Percentiles rank a stretch among this genome's conserved stretches.
Conservation (phyloP, 495 filamentous ascomycete genomes). For the Aspergillus affinis region DNA sequence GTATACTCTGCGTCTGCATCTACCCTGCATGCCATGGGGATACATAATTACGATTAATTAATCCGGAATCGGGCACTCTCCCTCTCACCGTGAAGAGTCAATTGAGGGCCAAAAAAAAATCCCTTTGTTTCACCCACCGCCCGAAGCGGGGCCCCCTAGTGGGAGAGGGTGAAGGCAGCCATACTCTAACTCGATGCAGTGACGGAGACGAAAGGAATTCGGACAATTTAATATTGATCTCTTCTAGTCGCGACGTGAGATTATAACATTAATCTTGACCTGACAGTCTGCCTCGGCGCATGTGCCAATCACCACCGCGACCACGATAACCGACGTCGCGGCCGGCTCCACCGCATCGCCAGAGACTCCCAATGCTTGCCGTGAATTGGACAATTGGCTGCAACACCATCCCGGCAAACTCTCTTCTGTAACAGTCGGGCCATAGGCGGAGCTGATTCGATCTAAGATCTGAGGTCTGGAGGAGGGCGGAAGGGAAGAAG, state of each 20-base stretch:
- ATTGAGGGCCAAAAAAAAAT: too few species aligned
- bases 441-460: background rate
- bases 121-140: background rate
- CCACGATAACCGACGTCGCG: background rate
- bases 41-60: background rate
- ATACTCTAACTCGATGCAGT: background rate
- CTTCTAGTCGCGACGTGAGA: too few species aligned
- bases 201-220: background rate
- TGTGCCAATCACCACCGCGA: background rate
- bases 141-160: slow-evolving; percentile 2
- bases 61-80: background rate
- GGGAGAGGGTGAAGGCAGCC: background rate
- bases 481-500: background rate
- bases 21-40: too few species aligned
- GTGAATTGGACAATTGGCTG: too few species aligned
- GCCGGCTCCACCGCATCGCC: background rate
- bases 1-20: too few species aligned
- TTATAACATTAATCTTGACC: too few species aligned
- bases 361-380: background rate
- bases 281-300: too few species aligned
- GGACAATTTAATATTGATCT: background rate
- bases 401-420: background rate
- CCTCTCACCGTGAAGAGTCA: too few species aligned
- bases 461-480: background rate
- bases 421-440: background rate